phyloP scores from a whole-genome alignment of 805 yeast species.

The Groenewaldozyma salmanticensis region DNA sequence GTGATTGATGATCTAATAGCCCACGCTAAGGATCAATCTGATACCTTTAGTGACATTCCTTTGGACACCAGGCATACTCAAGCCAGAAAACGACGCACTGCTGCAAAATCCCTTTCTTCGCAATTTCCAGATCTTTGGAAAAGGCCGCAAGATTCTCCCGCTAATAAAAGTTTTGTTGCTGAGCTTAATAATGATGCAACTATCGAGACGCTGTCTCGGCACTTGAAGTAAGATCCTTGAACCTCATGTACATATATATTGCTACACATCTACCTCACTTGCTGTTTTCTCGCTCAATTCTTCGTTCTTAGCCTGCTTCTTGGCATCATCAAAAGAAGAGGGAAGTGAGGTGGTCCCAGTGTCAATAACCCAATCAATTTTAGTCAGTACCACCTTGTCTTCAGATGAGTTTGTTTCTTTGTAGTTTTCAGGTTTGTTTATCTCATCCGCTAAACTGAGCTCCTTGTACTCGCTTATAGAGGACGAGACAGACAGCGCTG shows the following conservation, averaged over 20 bases:
- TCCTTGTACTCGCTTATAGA: constrained; percentile 15
- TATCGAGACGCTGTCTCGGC: neutral
- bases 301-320: no score
- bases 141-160: constrained; percentile 63
- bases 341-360: no score
- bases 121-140: constrained; percentile 76
- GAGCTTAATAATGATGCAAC: neutral
- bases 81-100: constrained; percentile 36
- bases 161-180: constrained; percentile 17
- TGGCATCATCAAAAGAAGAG: no score
- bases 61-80: constrained; percentile 63
- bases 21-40: constrained; percentile 54
- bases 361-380: constrained; percentile 19
- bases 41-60: constrained; percentile 68
- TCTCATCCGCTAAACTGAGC: constrained; percentile 15
- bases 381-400: constrained; percentile 17
- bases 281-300: no score
- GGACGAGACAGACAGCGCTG: constrained; percentile 19
- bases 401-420: constrained; percentile 15
- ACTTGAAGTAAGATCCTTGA: neutral
- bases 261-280: no score
- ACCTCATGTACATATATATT: no score
- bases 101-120: constrained; percentile 29
- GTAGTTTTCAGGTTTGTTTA: constrained; percentile 7
- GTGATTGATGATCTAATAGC: constrained; percentile 49